Conservation (phyloP, 2,329 filamentous ascomycete genomes). For the Ceratocystiopsis brevicomis region DNA sequence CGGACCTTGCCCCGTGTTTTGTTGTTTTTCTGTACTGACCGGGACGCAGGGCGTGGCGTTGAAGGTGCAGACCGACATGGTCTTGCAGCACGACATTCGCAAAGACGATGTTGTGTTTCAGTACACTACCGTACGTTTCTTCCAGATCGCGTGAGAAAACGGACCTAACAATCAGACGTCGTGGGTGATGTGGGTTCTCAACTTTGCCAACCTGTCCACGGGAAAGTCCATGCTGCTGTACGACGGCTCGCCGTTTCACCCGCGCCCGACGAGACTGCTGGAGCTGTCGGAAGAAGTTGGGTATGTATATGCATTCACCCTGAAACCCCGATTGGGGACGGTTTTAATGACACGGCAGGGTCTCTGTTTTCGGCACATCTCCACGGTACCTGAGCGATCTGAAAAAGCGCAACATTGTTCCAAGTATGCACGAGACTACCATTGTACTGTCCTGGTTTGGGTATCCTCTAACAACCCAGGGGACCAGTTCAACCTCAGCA, state of each 20-base stretch:
- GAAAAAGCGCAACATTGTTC: constrained; percentile 16
- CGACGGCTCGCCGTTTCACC: constrained; percentile 9
- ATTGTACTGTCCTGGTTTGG: too few relatives aligned
- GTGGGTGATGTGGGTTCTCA: constrained; percentile 8
- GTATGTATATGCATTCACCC: constrained; percentile 1
- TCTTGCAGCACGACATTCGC: constrained; percentile 5
- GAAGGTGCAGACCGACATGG: constrained; percentile 5
- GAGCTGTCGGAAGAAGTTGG: constrained; percentile 5
- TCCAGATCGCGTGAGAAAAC: not conserved
- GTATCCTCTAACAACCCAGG: not conserved
- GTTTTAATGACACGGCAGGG: not conserved
- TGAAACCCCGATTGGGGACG: too few relatives aligned
- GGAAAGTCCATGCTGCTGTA: constrained; percentile 8
- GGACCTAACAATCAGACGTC: constrained; percentile 1
- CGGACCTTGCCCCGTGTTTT: not conserved
- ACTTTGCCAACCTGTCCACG: constrained; percentile 4
- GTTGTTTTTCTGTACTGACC: not conserved
- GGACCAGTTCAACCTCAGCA: not conserved
- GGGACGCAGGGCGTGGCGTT: constrained; percentile 1
- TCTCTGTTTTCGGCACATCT: constrained; percentile 19
- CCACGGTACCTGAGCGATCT: constrained; percentile 26
- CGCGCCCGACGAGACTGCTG: constrained; percentile 2
- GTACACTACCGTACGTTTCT: constrained; percentile 4
- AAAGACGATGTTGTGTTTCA: constrained; percentile 4
- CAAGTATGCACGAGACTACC: too few relatives aligned